Conservation (phyloP, 2,329 filamentous ascomycete species). For the Aureobasidium sp. region DNA sequence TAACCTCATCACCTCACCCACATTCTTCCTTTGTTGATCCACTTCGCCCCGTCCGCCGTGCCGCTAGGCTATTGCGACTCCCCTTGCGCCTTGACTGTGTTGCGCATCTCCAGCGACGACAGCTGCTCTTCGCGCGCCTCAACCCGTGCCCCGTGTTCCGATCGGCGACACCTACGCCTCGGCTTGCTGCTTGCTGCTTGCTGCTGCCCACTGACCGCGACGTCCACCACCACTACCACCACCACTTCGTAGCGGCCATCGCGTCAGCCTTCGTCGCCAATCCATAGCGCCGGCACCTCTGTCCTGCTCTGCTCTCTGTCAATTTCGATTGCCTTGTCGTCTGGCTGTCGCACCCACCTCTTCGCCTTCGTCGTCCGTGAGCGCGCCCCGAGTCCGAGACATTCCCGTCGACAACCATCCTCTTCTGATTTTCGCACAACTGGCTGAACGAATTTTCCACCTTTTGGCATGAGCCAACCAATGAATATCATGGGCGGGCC, state of each 20-base stretch:
- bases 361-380: neutral
- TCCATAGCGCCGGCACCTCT: neutral
- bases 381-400: slow-evolving; percentile 13
- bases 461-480: slow-evolving; percentile 48
- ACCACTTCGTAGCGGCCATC: neutral
- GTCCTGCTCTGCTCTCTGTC: neutral
- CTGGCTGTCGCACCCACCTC: neutral
- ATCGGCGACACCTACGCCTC: slow-evolving; percentile 12
- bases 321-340: neutral
- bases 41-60: slow-evolving; percentile 9
- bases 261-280: neutral
- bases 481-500: slow-evolving; percentile 47
- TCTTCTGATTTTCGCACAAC: slow-evolving; percentile 9
- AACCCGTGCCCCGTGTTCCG: neutral
- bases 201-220: neutral
- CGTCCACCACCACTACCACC: neutral
- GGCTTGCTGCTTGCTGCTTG: slow-evolving; percentile 14
- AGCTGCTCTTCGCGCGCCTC: slow-evolving; percentile 1
- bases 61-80: slow-evolving; percentile 13
- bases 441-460: slow-evolving; percentile 13
- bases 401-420: neutral
- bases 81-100: neutral
- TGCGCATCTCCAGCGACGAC: slow-evolving; percentile 2
- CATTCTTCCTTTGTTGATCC: slow-evolving; percentile 14
- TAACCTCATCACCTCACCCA: slow-evolving; percentile 13